Conservation (phyloP, 2,329 filamentous ascomycete genomes). For the Colletotrichum sp. region DNA sequence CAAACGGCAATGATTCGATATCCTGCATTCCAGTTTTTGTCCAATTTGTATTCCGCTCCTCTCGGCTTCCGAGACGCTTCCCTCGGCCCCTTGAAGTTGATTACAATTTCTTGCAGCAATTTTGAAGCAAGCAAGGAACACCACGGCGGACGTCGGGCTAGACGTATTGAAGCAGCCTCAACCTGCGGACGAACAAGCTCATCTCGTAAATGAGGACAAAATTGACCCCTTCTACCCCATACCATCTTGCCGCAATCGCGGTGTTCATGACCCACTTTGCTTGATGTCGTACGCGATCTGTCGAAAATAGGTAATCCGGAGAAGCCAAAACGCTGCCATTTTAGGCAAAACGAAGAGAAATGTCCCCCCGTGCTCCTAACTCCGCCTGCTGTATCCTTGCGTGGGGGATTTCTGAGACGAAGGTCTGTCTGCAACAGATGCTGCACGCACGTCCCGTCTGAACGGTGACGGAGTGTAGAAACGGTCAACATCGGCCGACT, state of each 20-base stretch:
- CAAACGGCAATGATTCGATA: not conserved
- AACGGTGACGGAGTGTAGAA: not conserved
- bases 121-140: not conserved
- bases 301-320: not conserved
- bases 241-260: not conserved
- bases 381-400: constrained; percentile 12
- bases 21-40: not conserved
- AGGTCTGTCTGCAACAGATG: constrained; percentile 3
- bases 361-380: not conserved
- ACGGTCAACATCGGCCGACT: not conserved
- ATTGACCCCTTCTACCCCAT: not conserved
- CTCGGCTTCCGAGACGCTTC: constrained; percentile 6
- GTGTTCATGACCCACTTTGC: not conserved
- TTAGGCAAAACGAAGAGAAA: constrained; percentile 2
- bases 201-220: not conserved
- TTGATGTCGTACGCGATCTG: not conserved
- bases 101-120: constrained; percentile 6
- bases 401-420: constrained; percentile 10
- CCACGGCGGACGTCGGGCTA: not conserved
- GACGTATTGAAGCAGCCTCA: not conserved
- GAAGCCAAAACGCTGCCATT: not conserved
- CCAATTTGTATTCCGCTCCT: not conserved
- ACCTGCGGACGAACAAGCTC: not conserved
- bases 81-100: constrained; percentile 6
- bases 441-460: constrained; percentile 3